Percentiles rank a stretch among this genome's conserved stretches.
Evolutionary conservation across 345 rosid genomes (phyloP).

Genomic region (Viola odorata): DNA sequence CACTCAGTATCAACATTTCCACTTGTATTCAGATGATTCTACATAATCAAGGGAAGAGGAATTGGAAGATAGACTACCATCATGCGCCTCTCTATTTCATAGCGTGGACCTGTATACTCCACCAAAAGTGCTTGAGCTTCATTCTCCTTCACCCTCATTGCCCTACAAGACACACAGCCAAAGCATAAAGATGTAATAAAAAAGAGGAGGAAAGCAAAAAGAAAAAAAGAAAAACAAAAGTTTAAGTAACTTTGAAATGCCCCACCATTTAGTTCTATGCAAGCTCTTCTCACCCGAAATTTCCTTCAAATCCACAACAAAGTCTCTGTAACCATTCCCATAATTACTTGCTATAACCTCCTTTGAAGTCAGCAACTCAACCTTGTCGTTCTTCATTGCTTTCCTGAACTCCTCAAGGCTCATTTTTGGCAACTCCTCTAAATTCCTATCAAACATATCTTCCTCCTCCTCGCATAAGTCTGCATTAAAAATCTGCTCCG

Average conservation of each 20-base stretch:
- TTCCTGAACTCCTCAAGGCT: slow-evolving; percentile 66
- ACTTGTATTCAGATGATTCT: not conserved
- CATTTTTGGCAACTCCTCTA: slow-evolving; percentile 64
- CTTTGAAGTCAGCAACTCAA: slow-evolving; percentile 67
- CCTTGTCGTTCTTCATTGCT: slow-evolving; percentile 55
- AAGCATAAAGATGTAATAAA: not conserved
- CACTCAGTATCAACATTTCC: not conserved
- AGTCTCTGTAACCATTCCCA: slow-evolving; percentile 40
- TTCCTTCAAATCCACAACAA: slow-evolving; percentile 71
- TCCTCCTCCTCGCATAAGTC: slow-evolving; percentile 72
- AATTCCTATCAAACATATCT: slow-evolving; percentile 38
- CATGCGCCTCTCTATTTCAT: slow-evolving; percentile 68
- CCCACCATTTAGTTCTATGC: slow-evolving; percentile 85
- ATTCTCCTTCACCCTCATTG: slow-evolving; percentile 54
- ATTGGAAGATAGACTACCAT: slow-evolving; percentile 46
- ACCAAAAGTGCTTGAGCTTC: slow-evolving; percentile 58
- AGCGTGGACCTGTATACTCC: slow-evolving; percentile 61
- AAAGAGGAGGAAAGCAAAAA: slow-evolving; percentile 8
- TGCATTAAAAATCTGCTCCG: slow-evolving; percentile 72
- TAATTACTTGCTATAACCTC: slow-evolving; percentile 32
- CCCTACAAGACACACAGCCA: slow-evolving; percentile 36
- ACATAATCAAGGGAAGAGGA: slow-evolving; percentile 13
- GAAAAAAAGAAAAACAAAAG: slow-evolving; percentile 2
- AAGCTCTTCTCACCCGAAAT: slow-evolving; percentile 79
- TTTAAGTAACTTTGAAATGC: not conserved